Conservation (phyloP, 2,329 filamentous ascomycete species). For the Xylaria sp. region DNA sequence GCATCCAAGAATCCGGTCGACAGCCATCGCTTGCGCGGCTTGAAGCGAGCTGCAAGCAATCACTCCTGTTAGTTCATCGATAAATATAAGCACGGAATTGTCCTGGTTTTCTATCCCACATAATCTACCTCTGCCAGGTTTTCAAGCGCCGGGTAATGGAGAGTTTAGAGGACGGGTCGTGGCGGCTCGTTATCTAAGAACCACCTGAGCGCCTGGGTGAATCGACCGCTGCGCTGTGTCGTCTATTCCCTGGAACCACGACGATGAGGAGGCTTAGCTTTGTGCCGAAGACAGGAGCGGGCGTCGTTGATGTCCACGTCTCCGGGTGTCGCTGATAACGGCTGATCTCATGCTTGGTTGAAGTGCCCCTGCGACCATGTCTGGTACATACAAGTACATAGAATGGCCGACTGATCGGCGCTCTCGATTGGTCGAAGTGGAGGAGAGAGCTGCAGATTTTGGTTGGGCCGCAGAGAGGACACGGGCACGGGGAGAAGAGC, state of each 20-base stretch:
- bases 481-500: constrained; percentile 6
- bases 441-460: constrained; percentile 15
- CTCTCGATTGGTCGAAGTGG: constrained; percentile 19
- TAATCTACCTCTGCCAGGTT: constrained; percentile 22
- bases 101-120: constrained; percentile 12
- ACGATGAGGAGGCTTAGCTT: not conserved
- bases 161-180: constrained; percentile 14
- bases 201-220: not conserved
- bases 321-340: constrained; percentile 26
- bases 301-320: constrained; percentile 6
- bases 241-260: constrained; percentile 1
- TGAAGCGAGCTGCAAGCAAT: constrained; percentile 17
- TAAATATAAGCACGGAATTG: constrained; percentile 5
- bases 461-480: constrained; percentile 25
- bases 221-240: not conserved
- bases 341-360: constrained; percentile 27
- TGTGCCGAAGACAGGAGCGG: constrained; percentile 9
- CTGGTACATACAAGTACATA: constrained; percentile 4
- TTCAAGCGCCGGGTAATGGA: constrained; percentile 24
- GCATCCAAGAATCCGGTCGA: constrained; percentile 26
- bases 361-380: constrained; percentile 5
- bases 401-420: constrained; percentile 24
- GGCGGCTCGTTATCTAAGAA: constrained; percentile 23
- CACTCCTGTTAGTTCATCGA: not conserved
- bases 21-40: constrained; percentile 21